These are phyloP conservation scores for Mitragyna speciosa DNA, from an alignment of 257 asterid species.

Conservation along the genomic window DNA sequence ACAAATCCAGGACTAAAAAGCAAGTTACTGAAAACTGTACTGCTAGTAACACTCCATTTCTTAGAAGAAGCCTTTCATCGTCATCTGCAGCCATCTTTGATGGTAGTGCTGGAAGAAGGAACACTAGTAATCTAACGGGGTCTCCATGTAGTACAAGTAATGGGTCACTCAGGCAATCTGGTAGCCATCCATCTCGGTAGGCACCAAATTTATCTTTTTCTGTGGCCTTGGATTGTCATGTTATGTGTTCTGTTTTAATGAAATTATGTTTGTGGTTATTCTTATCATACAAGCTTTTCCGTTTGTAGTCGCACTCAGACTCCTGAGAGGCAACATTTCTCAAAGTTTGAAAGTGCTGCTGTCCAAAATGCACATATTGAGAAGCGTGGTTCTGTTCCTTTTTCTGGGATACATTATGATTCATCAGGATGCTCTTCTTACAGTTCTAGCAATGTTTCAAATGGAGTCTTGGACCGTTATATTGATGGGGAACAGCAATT, in stretches of 20 bases:
- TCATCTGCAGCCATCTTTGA: conserved; percentile 72
- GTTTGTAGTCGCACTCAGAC: conserved; percentile 54
- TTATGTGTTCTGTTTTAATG: not conserved
- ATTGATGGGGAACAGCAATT: conserved; percentile 87
- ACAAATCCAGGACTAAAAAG: conserved; percentile 45
- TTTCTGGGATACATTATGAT: conserved; percentile 50
- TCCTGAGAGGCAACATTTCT: conserved; percentile 72
- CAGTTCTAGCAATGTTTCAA: conserved; percentile 79
- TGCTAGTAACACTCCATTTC: conserved; percentile 47
- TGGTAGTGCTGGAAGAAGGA: conserved; percentile 36
- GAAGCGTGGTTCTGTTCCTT: conserved; percentile 37
- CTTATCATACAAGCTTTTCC: conserved; percentile 1
- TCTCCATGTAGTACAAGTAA: conserved; percentile 59
- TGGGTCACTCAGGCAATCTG: conserved; percentile 49
- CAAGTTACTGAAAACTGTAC: conserved; percentile 46
- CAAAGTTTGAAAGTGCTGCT: conserved; percentile 40
- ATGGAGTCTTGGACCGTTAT: conserved; percentile 78
- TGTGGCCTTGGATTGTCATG: not conserved
- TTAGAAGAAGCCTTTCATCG: conserved; percentile 83
- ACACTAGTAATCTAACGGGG: conserved; percentile 47
- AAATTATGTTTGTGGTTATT: conserved; percentile 5
- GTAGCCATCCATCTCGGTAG: conserved; percentile 56
- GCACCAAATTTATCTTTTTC: conserved; percentile 21
- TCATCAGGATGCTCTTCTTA: conserved; percentile 69
- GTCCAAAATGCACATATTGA: conserved; percentile 38